Conservation (phyloP, 192 early-diverging fungal genomes). For the Coemansia sp. region DNA sequence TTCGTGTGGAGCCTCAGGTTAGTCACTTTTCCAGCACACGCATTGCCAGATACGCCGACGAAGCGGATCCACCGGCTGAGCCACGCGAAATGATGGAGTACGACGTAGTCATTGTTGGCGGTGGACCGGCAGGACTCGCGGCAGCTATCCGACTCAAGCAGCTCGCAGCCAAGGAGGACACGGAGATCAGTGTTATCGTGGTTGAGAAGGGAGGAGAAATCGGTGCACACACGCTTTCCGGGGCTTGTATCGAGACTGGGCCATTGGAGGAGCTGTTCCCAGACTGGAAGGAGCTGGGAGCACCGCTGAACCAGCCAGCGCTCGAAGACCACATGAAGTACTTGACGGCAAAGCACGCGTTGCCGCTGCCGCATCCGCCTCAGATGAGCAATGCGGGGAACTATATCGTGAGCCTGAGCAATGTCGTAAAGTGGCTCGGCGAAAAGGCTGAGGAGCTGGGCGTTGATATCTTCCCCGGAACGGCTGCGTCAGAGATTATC, state of each 20-base stretch:
- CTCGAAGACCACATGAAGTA: slow-evolving; percentile 81
- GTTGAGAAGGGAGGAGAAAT: slow-evolving; percentile 95
- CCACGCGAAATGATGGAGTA: slow-evolving; percentile 80
- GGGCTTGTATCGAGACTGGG: slow-evolving; percentile 89
- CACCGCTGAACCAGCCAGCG: slow-evolving; percentile 87
- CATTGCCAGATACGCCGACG: slow-evolving; percentile 25
- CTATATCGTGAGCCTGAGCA: slow-evolving; percentile 93
- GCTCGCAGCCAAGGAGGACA: slow-evolving; percentile 72
- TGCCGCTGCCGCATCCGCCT: slow-evolving; percentile 90
- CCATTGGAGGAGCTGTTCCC: slow-evolving; percentile 95
- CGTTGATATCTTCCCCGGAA: slow-evolving; percentile 91
- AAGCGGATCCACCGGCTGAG: slow-evolving; percentile 53
- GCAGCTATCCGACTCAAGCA: slow-evolving; percentile 97
- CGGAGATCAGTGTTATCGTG: slow-evolving; percentile 86
- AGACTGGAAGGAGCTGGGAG: slow-evolving; percentile 94
- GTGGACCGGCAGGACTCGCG: slow-evolving; percentile 87
- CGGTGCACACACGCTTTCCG: slow-evolving; percentile 93
- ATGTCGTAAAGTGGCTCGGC: slow-evolving; percentile 94
- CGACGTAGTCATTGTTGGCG: slow-evolving; percentile 95
- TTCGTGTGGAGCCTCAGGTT: background rate
- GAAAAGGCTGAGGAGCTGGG: slow-evolving; percentile 95
- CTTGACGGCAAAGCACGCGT: slow-evolving; percentile 70
- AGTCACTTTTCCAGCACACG: slow-evolving; percentile 7
- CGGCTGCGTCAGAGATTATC: slow-evolving; percentile 89
- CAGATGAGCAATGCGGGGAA: slow-evolving; percentile 96